Percentiles rank a stretch among this genome's conserved stretches.
Conservation (phyloP, 768 basidiomycete species). For the Suillus fuscotomentosus region DNA sequence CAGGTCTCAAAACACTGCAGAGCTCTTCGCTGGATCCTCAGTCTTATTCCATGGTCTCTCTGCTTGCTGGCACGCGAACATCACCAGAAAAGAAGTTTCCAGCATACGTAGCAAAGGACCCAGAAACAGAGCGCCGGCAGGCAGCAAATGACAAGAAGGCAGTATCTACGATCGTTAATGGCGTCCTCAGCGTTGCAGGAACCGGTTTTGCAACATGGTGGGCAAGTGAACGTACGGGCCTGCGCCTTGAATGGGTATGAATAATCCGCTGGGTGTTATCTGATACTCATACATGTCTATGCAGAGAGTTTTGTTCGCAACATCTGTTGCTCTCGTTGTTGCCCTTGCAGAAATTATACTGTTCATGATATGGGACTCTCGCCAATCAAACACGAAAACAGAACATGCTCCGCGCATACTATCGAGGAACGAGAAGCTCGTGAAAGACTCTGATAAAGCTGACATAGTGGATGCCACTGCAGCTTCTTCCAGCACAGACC, state of each 20-base stretch:
- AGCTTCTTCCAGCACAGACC: slow-evolving; percentile 22
- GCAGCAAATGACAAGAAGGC: slow-evolving; percentile 58
- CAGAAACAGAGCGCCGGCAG: slow-evolving; percentile 45
- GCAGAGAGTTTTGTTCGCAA: slow-evolving; percentile 60
- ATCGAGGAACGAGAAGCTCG: slow-evolving; percentile 10
- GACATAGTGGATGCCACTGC: slow-evolving; percentile 6
- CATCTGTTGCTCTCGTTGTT: slow-evolving; percentile 62
- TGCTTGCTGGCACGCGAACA: slow-evolving; percentile 77
- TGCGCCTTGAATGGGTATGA: slow-evolving; percentile 74
- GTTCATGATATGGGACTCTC: slow-evolving; percentile 72
- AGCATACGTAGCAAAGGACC: slow-evolving; percentile 42
- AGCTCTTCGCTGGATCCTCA: slow-evolving; percentile 46
- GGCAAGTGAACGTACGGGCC: slow-evolving; percentile 61
- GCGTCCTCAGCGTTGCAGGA: slow-evolving; percentile 63
- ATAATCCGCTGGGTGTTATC: background rate
- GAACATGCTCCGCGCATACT: slow-evolving; percentile 4
- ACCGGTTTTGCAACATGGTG: slow-evolving; percentile 72
- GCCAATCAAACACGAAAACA: slow-evolving; percentile 28
- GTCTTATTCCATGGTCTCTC: slow-evolving; percentile 66
- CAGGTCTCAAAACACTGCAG: slow-evolving; percentile 39
- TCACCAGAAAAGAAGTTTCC: slow-evolving; percentile 76
- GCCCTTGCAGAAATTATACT: slow-evolving; percentile 68
- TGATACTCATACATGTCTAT: slow-evolving; percentile 7
- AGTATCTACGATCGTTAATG: slow-evolving; percentile 70
- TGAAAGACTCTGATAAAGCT: slow-evolving; percentile 6